Evolutionary conservation across 1,284 basidiomycete genomes (phyloP), one percentile per base, ranked within the genome.

Genomic region (Irpex sp.): DNA sequence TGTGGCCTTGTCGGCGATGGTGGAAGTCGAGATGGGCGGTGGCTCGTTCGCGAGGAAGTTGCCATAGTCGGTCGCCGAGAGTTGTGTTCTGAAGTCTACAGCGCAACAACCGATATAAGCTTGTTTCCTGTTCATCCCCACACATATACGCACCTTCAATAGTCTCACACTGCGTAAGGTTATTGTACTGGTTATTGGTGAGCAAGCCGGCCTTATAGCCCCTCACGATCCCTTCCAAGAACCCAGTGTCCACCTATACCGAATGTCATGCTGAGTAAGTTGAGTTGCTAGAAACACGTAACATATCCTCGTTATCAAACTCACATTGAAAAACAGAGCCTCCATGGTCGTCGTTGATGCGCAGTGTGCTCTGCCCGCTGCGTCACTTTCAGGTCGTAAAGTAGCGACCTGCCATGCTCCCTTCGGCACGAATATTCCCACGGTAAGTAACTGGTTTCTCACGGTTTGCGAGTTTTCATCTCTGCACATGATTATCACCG

Each of bases 21-120:
- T 96, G 4, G 94, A 90, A 5, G 97, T 98, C 59, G 94, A 94
- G 65, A 98, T 86, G 15, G 96, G 97, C n/a, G 94, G 84, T 3
- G 96, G 90, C 75, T 99, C 97, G 74, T 98, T 98, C 43, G 97
- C 89, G 57, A 99, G 89, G 75, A 99, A 99, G 79, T 95, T 98
- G 73, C 96, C 95, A 76, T 99, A 99, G 80, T 99, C 97, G 8
- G 97, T 99, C 5, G 96, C 89, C 6, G 93, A 93, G 54, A 99
- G 84, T 72, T 98, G 95, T 63, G 95, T 94, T 66, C 93, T 83
- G 75, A 98, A 89, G 78, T 97, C 95, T 97, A 68, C 9, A 54
- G 33, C 31, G 36, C 26, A 8, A 31, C 36, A 64, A 57, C 66
- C n/a, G n/a, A 61, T 17, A 36, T 33, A 3, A 8, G 62, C 5